Base-by-base conservation (phyloP, 352 stramenopile species). In the Phytophthora tubulina region DNA sequence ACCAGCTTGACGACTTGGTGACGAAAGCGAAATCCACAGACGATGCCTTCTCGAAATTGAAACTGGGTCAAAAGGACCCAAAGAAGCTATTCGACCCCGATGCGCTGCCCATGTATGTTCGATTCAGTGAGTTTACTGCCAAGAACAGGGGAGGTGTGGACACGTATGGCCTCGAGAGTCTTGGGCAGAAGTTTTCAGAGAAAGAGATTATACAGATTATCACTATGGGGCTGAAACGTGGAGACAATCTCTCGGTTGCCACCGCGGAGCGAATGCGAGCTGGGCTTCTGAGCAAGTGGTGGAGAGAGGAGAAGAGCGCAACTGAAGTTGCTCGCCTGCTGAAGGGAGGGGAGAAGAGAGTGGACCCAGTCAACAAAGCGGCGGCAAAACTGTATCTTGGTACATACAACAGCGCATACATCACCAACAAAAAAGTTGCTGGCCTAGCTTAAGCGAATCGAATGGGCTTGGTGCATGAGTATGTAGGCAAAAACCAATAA, bases 201-300 rank as follows among this genome's bases (percentile, higher is more conserved):
- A 35, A 41, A 5, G 1, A 46, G 3, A 3, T 64, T 14, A 27
- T 36, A 4, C 3, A 0, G 9, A 38, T 39, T 46, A 30, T 55
- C 11, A 36, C 54, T 4, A 14, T 2, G 11, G 44, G 41, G 11
- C 15, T 32, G 41, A 21, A 17, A 3, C 21, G 10, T 13, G 6
- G 46, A 3, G 32, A 48, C 11, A 5, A 53, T 10, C 30, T 53
- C 6, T 17, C 14, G 2, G 13, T 36, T 4, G 46, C 30, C 27
- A 53, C 21, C 36, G 46, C 21, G 8, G 46, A 53, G 2, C 44
- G 44, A 6, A 7, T 50, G 44, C 17, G 44, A 11, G 44, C 44
- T 50, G 44, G 44, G 27, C 44, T 50, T 15, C 9, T 50, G 5
- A 50, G 44, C 31, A 50, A 50, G 17, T 50, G 44, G 44, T 50